phyloP scores from a whole-genome alignment of 169 alveolate genomes.

The Babesia bigemina region DNA sequence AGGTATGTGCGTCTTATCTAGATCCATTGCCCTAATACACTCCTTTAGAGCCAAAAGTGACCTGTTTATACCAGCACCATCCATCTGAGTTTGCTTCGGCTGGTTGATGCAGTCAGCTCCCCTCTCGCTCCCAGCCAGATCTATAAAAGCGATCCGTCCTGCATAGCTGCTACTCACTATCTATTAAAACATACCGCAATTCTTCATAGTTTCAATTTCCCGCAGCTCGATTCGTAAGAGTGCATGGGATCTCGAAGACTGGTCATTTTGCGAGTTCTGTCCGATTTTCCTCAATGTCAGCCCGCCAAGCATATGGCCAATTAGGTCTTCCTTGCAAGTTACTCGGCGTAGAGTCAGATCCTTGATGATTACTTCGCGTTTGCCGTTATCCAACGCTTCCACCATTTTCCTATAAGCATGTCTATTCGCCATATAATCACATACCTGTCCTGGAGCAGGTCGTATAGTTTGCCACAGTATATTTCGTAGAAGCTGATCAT shows the following conservation, averaged over 20 bases:
- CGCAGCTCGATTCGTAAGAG: slow-evolving; percentile 91
- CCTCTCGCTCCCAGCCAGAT: slow-evolving; percentile 99
- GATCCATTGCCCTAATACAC: slow-evolving; percentile 99
- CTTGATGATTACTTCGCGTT: slow-evolving; percentile 92
- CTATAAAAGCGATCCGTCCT: slow-evolving; percentile 95
- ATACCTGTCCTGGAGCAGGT: slow-evolving; percentile 93
- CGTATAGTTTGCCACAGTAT: slow-evolving; percentile 98
- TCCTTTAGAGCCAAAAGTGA: slow-evolving; percentile 97
- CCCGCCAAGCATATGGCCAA: slow-evolving; percentile 87
- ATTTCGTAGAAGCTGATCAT: slow-evolving; percentile 97
- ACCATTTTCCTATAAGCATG: slow-evolving; percentile 73
- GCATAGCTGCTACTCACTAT: background rate
- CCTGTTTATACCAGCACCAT: slow-evolving; percentile 99
- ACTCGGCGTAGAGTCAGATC: slow-evolving; percentile 90
- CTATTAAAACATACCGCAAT: slow-evolving; percentile 11
- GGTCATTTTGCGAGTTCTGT: slow-evolving; percentile 96
- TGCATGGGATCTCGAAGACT: slow-evolving; percentile 98
- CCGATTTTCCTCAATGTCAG: slow-evolving; percentile 92
- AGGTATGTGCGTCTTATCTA: slow-evolving; percentile 96
- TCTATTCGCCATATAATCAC: background rate
- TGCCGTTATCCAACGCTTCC: slow-evolving; percentile 88
- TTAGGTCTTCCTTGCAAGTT: slow-evolving; percentile 85
- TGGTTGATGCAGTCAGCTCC: slow-evolving; percentile 98
- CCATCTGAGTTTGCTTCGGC: slow-evolving; percentile 93
- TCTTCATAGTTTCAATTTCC: slow-evolving; percentile 77